phyloP scores from a whole-genome alignment of 306 rosid genomes.

The Castanea mollissima region DNA sequence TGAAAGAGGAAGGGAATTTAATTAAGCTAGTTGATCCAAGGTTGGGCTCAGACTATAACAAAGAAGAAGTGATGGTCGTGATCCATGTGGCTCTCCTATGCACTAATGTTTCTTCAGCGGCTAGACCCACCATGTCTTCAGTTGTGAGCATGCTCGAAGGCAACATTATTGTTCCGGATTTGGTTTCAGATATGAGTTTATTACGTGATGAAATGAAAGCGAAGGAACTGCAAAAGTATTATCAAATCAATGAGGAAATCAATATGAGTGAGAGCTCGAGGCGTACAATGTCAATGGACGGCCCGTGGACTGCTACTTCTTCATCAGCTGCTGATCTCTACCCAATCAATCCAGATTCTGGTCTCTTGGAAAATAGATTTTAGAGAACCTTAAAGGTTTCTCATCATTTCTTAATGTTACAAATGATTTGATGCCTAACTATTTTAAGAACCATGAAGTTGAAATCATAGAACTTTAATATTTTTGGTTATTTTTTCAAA shows the following conservation, averaged over 20 bases:
- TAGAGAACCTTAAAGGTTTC: not conserved
- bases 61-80: slow-evolving; percentile 24
- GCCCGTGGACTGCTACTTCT: slow-evolving; percentile 17
- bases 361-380: slow-evolving; percentile 15
- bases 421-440: too few relatives aligned
- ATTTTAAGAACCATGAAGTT: too few relatives aligned
- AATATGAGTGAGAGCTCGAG: not conserved
- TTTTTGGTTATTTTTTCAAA: too few relatives aligned
- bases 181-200: slow-evolving; percentile 2
- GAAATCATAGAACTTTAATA: too few relatives aligned
- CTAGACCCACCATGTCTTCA: slow-evolving; percentile 41
- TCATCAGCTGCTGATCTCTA: slow-evolving; percentile 31
- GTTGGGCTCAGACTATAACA: slow-evolving; percentile 24
- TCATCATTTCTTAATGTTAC: too few relatives aligned
- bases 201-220: slow-evolving; percentile 11
- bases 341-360: slow-evolving; percentile 26
- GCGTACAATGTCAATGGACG: slow-evolving; percentile 14
- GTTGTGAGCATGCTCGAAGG: slow-evolving; percentile 53
- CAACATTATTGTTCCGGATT: slow-evolving; percentile 13
- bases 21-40: slow-evolving; percentile 41
- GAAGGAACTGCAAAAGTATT: slow-evolving; percentile 22
- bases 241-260: not conserved
- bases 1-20: slow-evolving; percentile 24
- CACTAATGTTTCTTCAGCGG: slow-evolving; percentile 25
- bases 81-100: slow-evolving; percentile 41